These are phyloP conservation scores for Citrus medica DNA, from an alignment of 345 rosid species.

Conservation along the genomic window DNA sequence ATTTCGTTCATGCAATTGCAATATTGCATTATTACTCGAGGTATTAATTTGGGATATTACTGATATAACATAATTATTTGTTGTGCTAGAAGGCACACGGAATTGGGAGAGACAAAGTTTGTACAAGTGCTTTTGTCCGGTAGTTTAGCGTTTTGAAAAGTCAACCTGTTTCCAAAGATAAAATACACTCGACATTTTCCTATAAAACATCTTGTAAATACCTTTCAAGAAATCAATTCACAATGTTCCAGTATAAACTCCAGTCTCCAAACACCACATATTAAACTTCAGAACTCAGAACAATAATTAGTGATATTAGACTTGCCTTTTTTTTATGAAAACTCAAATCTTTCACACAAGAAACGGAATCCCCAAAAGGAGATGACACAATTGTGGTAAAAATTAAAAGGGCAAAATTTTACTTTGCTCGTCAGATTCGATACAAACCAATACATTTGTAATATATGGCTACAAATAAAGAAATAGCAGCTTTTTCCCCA, in stretches of 20 bases:
- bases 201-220: not conserved
- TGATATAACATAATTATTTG: no score
- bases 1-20: no score
- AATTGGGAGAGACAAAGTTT: no score
- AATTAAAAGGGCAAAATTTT: not conserved
- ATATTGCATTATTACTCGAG: no score
- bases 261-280: not conserved
- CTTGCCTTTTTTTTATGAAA: not conserved
- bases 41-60: no score
- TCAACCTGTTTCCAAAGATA: not conserved
- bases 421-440: not conserved
- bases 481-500: not conserved
- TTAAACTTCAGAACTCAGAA: not conserved
- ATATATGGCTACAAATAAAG: not conserved
- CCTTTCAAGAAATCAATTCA: not conserved
- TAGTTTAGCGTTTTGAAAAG: not conserved
- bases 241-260: not conserved
- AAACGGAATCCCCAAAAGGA: not conserved
- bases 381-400: not conserved
- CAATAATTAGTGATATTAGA: not conserved
- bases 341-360: not conserved
- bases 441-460: not conserved
- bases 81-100: no score
- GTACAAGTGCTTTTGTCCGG: rapidly evolving
- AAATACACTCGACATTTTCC: no score